Conservation (phyloP, 2,329 filamentous ascomycete species). For the Fusarium brachygibbosum region DNA sequence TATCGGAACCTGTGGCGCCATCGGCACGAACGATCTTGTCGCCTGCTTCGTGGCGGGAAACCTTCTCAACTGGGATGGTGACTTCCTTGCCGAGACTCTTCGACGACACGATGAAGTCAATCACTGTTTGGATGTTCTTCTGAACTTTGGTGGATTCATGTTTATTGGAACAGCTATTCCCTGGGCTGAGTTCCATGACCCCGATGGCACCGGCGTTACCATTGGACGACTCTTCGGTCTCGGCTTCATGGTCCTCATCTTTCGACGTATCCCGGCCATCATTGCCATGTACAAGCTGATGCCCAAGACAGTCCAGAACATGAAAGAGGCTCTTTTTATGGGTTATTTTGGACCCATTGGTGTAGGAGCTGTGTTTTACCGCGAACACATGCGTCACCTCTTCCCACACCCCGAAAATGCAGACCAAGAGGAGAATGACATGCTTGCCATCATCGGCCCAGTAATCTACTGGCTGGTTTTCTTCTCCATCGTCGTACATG, state of each 20-base stretch:
- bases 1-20: conserved; percentile 68
- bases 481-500: conserved; percentile 45
- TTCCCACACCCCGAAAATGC: conserved; percentile 55
- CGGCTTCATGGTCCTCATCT: conserved; percentile 65
- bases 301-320: conserved; percentile 64
- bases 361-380: conserved; percentile 81
- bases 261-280: conserved; percentile 70
- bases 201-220: conserved; percentile 66
- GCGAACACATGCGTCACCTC: conserved; percentile 63
- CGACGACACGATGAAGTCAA: conserved; percentile 73
- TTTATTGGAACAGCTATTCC: conserved; percentile 70
- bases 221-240: conserved; percentile 63
- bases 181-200: conserved; percentile 67
- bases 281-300: conserved; percentile 68
- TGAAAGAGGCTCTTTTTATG: conserved; percentile 72
- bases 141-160: conserved; percentile 73
- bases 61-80: conserved; percentile 72
- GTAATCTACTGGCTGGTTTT: conserved; percentile 60
- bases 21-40: conserved; percentile 71
- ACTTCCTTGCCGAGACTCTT: conserved; percentile 68
- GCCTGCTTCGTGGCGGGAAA: conserved; percentile 72
- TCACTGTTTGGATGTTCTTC: conserved; percentile 67
- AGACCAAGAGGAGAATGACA: conserved; percentile 52
- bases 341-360: conserved; percentile 83
- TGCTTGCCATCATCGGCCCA: conserved; percentile 55